phyloP scores from a whole-genome alignment of 2,329 filamentous ascomycete species.

The Colletotrichum trifolii region DNA sequence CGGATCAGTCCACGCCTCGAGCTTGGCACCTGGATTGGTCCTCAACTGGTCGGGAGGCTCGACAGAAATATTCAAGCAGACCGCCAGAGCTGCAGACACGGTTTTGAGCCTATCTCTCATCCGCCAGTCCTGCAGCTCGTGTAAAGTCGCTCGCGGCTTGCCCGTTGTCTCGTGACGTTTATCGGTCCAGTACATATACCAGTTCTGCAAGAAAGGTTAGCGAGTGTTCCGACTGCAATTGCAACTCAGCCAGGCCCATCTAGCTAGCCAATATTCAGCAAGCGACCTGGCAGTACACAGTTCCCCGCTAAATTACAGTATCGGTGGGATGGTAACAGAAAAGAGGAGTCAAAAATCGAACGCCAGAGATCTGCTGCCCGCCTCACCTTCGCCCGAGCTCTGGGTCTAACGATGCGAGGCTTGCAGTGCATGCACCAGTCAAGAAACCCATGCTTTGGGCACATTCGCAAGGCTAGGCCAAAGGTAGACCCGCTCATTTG shows the following conservation, averaged over 20 bases:
- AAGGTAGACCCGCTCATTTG: no score
- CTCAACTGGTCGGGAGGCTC: conserved; percentile 97
- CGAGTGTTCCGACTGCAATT: conserved; percentile 24
- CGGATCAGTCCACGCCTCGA: conserved; percentile 98
- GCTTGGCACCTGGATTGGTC: conserved; percentile 90
- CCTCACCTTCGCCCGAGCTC: no score
- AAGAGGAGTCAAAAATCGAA: no score
- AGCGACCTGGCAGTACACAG: no score
- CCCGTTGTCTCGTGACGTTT: conserved; percentile 96
- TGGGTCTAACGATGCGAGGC: no score
- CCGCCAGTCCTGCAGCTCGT: conserved; percentile 89
- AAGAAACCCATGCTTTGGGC: no score
- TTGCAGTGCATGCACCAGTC: no score
- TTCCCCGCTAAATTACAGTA: no score
- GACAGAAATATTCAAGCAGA: conserved; percentile 97
- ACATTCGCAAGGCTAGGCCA: no score
- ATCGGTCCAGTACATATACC: conserved; percentile 99
- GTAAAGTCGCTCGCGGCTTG: conserved; percentile 76
- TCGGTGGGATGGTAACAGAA: no score
- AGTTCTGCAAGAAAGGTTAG: conserved; percentile 71
- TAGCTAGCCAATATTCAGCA: neutral
- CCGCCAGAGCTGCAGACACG: conserved; percentile 90
- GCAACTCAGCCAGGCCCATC: conserved; percentile 16
- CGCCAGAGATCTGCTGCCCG: no score
- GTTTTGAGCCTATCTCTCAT: conserved; percentile 98